Base-by-base conservation (phyloP, 768 basidiomycete species). In the Lactarius trivialis region DNA sequence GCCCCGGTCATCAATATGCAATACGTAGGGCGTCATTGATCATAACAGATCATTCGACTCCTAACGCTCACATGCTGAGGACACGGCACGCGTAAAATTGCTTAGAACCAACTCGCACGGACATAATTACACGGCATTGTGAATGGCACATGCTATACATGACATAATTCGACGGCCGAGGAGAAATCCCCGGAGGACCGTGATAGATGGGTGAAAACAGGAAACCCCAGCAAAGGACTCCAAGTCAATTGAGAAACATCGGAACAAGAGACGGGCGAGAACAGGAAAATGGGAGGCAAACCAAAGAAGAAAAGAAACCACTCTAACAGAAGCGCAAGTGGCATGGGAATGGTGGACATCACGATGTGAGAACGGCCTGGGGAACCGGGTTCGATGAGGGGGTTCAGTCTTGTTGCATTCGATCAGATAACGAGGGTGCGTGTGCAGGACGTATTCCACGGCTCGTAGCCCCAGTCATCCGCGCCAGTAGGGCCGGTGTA, bases 391-490 rank as follows among this genome's bases (percentile, higher is more conserved):
- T 36, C 11, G 6, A 34, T 19, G 43, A 49, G 7, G 0, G 17
- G 4, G n/a, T 45, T 63, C 41, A 58, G 30, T 62, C 56, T 53
- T 58, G 51, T 6, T 49, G 34, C 61, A 63, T 54, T 9, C 61
- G 57, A 39, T 58, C 56, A 7, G 61, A 63, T 30, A 63, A 33
- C 36, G 61, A 39, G 15, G 32, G 52, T 8, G 33, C 33, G 7
- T 34, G 52, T 19, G 52, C 34, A 1, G 36, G 11, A 7, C 36
- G 57, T 32, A 21, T 24, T 21, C 11, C 26, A 14, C 50, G 50
- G 12, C 7, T 19, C 11, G 39, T 45, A 17, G 50, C 36, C 30
- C 58, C 61, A 21, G 21, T 55, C 45, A 63, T 63, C 57, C 57
- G 61, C 7, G 57, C 32, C 9, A 63, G 55, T 43, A 63, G 37